Percentiles rank a stretch among this genome's conserved stretches.
Evolutionary conservation across 352 stramenopile species (phyloP).

Genomic region (Phytophthora crassamura): DNA sequence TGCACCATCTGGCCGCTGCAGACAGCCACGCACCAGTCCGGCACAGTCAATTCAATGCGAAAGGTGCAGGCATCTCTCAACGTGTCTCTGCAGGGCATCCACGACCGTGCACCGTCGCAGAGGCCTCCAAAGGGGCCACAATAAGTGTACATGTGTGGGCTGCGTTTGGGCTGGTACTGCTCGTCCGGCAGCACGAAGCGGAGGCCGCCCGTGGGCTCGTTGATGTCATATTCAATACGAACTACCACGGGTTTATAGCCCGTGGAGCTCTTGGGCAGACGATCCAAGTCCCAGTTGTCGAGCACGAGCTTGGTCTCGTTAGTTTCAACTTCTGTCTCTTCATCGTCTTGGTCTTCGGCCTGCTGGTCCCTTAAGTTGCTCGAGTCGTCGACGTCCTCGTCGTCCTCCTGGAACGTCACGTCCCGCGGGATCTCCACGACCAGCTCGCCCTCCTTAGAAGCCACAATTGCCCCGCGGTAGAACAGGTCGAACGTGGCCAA

Average conservation of each 20-base stretch:
- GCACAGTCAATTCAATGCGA: slow-evolving; percentile 79
- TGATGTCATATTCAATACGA: slow-evolving; percentile 83
- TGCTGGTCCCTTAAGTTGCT: slow-evolving; percentile 47
- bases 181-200: slow-evolving; percentile 80
- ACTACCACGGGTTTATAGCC: slow-evolving; percentile 75
- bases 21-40: slow-evolving; percentile 83
- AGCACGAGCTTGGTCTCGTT: slow-evolving; percentile 50
- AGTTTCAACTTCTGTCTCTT: slow-evolving; percentile 46
- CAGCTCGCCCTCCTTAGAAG: slow-evolving; percentile 84
- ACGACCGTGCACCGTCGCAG: slow-evolving; percentile 83
- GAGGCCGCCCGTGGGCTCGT: slow-evolving; percentile 66
- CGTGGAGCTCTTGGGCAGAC: slow-evolving; percentile 69
- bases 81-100: slow-evolving; percentile 87
- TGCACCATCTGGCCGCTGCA: slow-evolving; percentile 88
- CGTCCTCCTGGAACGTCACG: slow-evolving; percentile 62
- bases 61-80: slow-evolving; percentile 76
- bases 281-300: slow-evolving; percentile 76
- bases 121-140: slow-evolving; percentile 82
- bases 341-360: slow-evolving; percentile 39
- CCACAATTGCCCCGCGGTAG: slow-evolving; percentile 85
- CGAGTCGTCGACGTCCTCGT: slow-evolving; percentile 46
- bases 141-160: slow-evolving; percentile 89
- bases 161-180: slow-evolving; percentile 69
- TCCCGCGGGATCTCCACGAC: slow-evolving; percentile 76
- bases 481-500: slow-evolving; percentile 85